Evolutionary conservation across 345 rosid species (phyloP).

Genomic region (Punica granatum): DNA sequence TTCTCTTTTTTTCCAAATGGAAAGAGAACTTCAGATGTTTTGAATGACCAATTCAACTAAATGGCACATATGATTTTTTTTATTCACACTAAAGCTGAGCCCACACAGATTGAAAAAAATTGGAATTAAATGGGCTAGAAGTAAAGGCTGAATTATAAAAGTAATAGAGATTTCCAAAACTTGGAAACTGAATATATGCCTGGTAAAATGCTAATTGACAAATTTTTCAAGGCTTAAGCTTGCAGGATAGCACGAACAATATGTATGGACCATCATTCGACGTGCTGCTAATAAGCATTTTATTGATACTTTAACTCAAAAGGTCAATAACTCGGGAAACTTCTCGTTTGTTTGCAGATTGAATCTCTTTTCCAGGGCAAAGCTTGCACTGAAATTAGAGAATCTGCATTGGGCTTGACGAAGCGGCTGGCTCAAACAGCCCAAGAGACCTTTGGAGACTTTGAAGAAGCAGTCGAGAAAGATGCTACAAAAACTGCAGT

Average conservation of each 20-base stretch:
- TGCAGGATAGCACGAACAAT: neutral
- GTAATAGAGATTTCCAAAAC: neutral
- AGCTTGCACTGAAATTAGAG: slow-evolving; percentile 83
- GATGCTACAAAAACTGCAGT: slow-evolving; percentile 96
- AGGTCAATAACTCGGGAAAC: neutral
- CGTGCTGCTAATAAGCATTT: neutral
- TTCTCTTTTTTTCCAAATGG: neutral
- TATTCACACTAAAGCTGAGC: neutral
- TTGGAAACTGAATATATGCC: neutral
- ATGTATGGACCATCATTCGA: neutral
- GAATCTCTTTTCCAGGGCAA: slow-evolving; percentile 74
- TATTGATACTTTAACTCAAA: neutral
- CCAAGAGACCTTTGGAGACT: slow-evolving; percentile 96
- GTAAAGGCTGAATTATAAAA: neutral
- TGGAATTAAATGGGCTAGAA: neutral
- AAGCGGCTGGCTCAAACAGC: slow-evolving; percentile 86
- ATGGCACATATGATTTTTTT: neutral
- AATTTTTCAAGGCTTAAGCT: neutral
- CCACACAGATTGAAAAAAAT: neutral
- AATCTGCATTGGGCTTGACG: slow-evolving; percentile 78
- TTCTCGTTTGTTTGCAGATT: slow-evolving; percentile 38
- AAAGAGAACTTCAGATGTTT: neutral
- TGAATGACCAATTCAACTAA: neutral
- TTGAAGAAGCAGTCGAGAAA: slow-evolving; percentile 95
- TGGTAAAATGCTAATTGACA: neutral